Conservation (phyloP, 2,329 filamentous ascomycete species). For the Tolypocladium tundrense region DNA sequence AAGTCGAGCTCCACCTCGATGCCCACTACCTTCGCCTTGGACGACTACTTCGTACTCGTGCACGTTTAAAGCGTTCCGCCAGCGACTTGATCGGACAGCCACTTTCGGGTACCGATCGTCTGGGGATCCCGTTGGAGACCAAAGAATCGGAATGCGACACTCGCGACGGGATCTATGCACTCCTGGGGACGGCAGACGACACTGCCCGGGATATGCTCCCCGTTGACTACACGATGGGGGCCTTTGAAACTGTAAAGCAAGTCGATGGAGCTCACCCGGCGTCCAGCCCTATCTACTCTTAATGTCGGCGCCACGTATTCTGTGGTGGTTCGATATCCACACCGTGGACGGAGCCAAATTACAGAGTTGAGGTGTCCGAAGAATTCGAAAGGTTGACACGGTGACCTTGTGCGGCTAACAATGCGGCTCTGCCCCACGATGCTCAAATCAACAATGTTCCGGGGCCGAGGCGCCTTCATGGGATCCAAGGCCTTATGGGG, state of each 20-base stretch:
- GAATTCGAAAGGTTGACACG: too few relatives aligned
- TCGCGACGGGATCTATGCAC: not conserved
- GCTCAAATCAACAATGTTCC: too few relatives aligned
- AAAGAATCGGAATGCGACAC: not conserved
- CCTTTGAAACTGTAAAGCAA: too few relatives aligned
- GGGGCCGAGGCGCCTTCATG: not conserved
- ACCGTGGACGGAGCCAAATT: too few relatives aligned
- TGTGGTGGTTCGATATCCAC: too few relatives aligned
- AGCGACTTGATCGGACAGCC: not conserved
- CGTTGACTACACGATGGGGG: too few relatives aligned
- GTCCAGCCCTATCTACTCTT: too few relatives aligned
- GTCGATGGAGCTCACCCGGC: too few relatives aligned
- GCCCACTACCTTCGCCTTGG: not conserved
- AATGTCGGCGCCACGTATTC: too few relatives aligned
- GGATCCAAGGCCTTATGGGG: not conserved
- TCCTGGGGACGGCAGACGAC: not conserved
- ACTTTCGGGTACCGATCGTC: not conserved
- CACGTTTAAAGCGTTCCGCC: not conserved
- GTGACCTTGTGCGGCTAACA: too few relatives aligned
- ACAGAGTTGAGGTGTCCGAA: too few relatives aligned
- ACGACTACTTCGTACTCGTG: not conserved
- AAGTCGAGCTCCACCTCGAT: not conserved
- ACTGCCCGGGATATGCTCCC: not conserved
- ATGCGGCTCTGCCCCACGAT: too few relatives aligned
- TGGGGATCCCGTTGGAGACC: not conserved